Evolutionary conservation across 1,284 basidiomycete genomes (phyloP).

Genomic region (Fomitopsis palustris): DNA sequence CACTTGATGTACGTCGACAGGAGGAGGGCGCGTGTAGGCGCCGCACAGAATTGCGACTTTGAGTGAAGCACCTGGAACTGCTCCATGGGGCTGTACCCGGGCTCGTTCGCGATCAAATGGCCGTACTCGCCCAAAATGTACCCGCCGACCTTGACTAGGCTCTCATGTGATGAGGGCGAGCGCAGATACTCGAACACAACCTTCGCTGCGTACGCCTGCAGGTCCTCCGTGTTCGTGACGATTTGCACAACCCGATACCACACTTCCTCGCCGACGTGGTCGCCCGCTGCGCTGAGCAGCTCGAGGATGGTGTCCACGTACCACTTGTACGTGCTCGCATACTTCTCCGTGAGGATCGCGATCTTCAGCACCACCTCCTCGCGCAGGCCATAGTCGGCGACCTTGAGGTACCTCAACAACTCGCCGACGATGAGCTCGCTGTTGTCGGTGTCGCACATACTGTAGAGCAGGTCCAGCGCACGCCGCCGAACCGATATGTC

Average conservation of each 20-base stretch:
- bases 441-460: constrained; percentile 98
- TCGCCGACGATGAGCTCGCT: constrained; percentile 95
- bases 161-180: constrained; percentile 91
- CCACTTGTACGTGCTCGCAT: constrained; percentile 93
- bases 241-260: constrained; percentile 99
- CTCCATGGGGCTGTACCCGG: constrained; percentile 90
- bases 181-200: constrained; percentile 93
- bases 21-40: constrained; percentile 88
- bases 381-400: constrained; percentile 93
- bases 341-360: constrained; percentile 96
- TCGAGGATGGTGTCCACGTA: constrained; percentile 96
- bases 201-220: constrained; percentile 92
- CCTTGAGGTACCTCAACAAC: constrained; percentile 86
- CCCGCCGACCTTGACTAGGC: constrained; percentile 94
- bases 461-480: constrained; percentile 94
- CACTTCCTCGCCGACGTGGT: constrained; percentile 98
- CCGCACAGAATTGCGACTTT: constrained; percentile 93
- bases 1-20: constrained; percentile 99
- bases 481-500: constrained; percentile 96
- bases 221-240: constrained; percentile 96
- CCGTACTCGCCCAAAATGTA: constrained; percentile 98
- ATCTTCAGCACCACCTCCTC: constrained; percentile 99
- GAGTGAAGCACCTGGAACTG: constrained; percentile 94
- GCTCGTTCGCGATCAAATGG: constrained; percentile 93
- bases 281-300: constrained; percentile 94